These are phyloP conservation scores for Candida sithepensis DNA, from an alignment of 805 yeast species.

Conservation along the genomic window DNA sequence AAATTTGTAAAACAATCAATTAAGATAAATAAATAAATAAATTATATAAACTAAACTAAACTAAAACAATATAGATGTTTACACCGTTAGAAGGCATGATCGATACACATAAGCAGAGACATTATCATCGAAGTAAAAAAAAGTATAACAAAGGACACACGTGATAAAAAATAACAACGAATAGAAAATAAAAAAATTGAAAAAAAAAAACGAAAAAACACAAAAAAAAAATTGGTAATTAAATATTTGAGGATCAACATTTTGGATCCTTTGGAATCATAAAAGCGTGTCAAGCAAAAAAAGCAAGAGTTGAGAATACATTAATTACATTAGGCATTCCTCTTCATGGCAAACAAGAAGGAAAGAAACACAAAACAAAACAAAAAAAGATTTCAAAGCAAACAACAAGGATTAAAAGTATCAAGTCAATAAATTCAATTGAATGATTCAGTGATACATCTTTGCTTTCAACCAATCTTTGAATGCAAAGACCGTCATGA, in stretches of 20 bases:
- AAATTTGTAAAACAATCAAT: too few relatives aligned
- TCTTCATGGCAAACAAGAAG: too few relatives aligned
- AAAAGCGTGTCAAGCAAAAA: not conserved
- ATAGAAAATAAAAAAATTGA: not conserved
- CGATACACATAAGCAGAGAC: too few relatives aligned
- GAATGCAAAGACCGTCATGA: conserved; percentile 63
- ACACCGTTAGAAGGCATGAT: too few relatives aligned
- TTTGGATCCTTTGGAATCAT: not conserved
- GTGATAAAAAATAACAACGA: not conserved
- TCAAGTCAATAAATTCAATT: not conserved
- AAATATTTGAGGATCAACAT: not conserved
- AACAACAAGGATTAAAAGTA: not conserved
- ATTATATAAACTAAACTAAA: too few relatives aligned
- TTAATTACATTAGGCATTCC: too few relatives aligned
- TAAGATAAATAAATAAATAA: too few relatives aligned
- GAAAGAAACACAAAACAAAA: not conserved
- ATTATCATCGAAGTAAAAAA: too few relatives aligned
- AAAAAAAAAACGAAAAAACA: not conserved
- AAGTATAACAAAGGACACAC: not conserved
- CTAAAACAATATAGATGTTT: too few relatives aligned
- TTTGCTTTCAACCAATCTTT: conserved; percentile 44
- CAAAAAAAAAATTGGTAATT: not conserved
- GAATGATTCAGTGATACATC: too few relatives aligned
- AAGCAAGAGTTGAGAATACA: not conserved
- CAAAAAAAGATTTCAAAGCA: not conserved